Base-by-base conservation (phyloP, 1,139 yeast genomes). In the Geotrichum klebahnii region DNA sequence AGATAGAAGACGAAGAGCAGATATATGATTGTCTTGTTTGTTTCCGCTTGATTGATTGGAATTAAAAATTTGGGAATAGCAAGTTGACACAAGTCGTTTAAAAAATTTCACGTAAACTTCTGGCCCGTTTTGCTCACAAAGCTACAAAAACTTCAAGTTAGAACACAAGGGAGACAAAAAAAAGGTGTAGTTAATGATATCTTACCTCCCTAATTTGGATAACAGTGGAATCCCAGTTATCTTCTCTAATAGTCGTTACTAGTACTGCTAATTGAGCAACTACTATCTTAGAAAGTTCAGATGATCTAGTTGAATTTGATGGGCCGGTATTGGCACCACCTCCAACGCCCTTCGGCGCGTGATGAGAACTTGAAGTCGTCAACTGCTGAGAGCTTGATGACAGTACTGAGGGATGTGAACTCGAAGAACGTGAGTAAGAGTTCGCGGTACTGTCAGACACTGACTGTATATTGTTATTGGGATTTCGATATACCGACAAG, bases 221-320 rank as follows among this genome's bases (percentile, higher is more conserved):
- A 48, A 65, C 62, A 36, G 75, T 69, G n/a, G 70, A 57, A 26
- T 67, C 69, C 62, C 75, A 70, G 62, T 74, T 77, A 26, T 68
- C 67, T 17, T 67, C 65, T 28, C 71, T 63, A 53, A 76, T 66
- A 24, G 78, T 73, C 28, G 77, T 68, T 43, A 77, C 66, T 51
- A 81, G 67, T 44, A 81, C 71, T 19, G 78, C 72, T 46, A 82
- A 63, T 63, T 82, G 86, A 41, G 80, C 76, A 55, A 74, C 63
- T 44, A 75, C 67, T 46, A 76, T 76, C 62, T 75, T 74, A 50
- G 71, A 67, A 52, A 74, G 60, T 59, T 74, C 76, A 3, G 47
- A 41, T 33, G 48, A 33, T 44, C 39, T 48, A 43, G 23, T 28
- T 16, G 35, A 41, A 19, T 19, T 44, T 33, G 44, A 32, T 45